These are phyloP conservation scores for Sungouiozyma intestinalis DNA, from an alignment of 805 yeast genomes.

Conservation along the genomic window DNA sequence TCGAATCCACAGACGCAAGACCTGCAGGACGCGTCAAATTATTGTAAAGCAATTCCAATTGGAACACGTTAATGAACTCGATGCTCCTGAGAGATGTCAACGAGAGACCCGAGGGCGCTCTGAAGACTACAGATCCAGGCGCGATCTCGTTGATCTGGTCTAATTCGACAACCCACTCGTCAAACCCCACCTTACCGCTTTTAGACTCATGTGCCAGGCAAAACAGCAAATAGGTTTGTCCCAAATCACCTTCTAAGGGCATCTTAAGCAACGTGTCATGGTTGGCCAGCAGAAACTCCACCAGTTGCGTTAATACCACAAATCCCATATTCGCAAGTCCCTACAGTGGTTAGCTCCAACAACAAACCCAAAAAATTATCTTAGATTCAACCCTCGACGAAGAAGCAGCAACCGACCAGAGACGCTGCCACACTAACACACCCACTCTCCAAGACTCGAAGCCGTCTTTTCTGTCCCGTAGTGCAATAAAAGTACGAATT, in stretches of 20 bases:
- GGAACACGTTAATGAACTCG: slow-evolving; percentile 14
- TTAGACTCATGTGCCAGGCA: background rate
- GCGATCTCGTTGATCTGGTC: slow-evolving; percentile 11
- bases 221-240: slow-evolving; percentile 16
- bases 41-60: slow-evolving; percentile 21
- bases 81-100: slow-evolving; percentile 3
- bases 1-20: background rate
- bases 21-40: slow-evolving; percentile 14
- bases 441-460: no score
- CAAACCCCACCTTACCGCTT: background rate
- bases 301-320: no score
- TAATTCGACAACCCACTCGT: background rate
- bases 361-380: background rate
- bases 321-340: background rate
- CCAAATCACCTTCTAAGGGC: slow-evolving; percentile 21
- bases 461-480: no score
- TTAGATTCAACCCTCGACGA: background rate
- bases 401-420: background rate
- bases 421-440: no score
- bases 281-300: slow-evolving; percentile 17
- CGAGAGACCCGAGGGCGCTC: slow-evolving; percentile 1
- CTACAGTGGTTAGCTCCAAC: background rate
- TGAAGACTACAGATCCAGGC: slow-evolving; percentile 11
- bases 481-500: no score
- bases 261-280: slow-evolving; percentile 10